Base-by-base conservation (phyloP, 345 rosid genomes). In the Cardamine resedifolia region DNA sequence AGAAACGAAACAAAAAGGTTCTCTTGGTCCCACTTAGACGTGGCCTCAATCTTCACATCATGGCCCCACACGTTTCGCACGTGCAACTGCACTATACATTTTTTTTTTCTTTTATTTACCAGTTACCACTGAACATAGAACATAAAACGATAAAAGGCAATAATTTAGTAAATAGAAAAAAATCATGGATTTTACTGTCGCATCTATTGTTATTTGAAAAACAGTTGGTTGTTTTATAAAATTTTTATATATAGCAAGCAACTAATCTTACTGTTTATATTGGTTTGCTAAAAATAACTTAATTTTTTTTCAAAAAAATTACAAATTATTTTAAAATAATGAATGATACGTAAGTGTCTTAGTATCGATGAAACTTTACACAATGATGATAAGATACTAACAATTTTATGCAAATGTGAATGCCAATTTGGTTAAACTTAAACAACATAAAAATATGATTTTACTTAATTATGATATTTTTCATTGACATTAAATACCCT, bases 21-120 rank as follows among this genome's bases (percentile, higher is more conserved):
- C 21, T 33, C 8, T 56, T 64, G 79, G 75, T 47, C 79, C 71
- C 71, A 76, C 75, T n/a, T 45, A 16, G 55, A 56, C 66, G 76
- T 70, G 75, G 61, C 66, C 65, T 48, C 59, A n/a, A 52, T 68
- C 58, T 68, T 56, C 47, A 56, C 67, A 56, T 57, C 67, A 30
- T 56, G 76, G 31, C 30, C 80, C 71, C 67, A 48, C 80, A 70
- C 76, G 76, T 50, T 49, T 70, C 62, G 67, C 72, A 70, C 76
- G 80, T 76, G 64, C 67, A 68, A 18, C 63, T 51, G 43, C n/a
- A 28, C 24, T 23, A 4, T 16, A 7, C 20, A 7, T n/a, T 4
- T 16, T 24, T n/a, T 5, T n/a, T 7, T 4, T 20, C 30, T 53
- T 23, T 50, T 49, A 49, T 26, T 49, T 6, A 28, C 20, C 20